Base-by-base conservation (phyloP, 2,329 filamentous ascomycete genomes). In the Mollisiaceae sp. region DNA sequence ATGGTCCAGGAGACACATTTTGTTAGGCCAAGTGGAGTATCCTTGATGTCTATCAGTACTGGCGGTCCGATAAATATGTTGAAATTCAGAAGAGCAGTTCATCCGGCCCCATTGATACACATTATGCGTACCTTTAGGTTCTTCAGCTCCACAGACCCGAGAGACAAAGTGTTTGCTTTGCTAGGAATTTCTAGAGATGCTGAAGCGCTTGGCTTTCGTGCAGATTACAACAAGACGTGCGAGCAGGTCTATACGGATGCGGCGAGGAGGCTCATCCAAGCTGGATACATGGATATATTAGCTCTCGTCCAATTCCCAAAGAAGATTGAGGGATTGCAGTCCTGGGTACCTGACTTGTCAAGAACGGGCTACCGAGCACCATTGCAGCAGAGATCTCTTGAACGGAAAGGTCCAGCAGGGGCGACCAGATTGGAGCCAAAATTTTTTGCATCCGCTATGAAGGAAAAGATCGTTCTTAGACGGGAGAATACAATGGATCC, bases 341-440 rank as follows among this genome's bases (percentile, higher is more conserved):
- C 69, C 2, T 71, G 69, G 67, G 67, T 66, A 4, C 69, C 60
- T 24, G 61, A 69, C 45, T 65, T 60, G 65, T 62, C 60, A 27
- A 41, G 39, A 11, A 41, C 43, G 22, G 32, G 39, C 50, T 63
- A 58, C 57, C 56, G 59, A 24, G 9, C 39, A 35, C 66, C 64
- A 41, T 32, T 67, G 8, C 65, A 69, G 27, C 56, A 69, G 35
- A 43, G 65, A 47, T 61, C 65, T n/a, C 55, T 67, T 20, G 50
- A 63, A 6, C 45, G 59, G 36, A 32, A n/a, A 18, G 36, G 58
- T 11, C 24, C 24, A 22, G 22, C 66, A 50, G n/a, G 32, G 15
- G 35, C 27, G 38, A 62, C 54, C 35, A n/a, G 35, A 4, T 35
- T 66, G 24, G 52, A 67, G 50, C 67, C 65, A 9, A 65, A 47